A percentile compares a stretch with the other conserved stretches of the same genome.
These are phyloP conservation scores for Magnusiomyces ingens DNA, from an alignment of 1,139 yeast species.

Conservation along the genomic window DNA sequence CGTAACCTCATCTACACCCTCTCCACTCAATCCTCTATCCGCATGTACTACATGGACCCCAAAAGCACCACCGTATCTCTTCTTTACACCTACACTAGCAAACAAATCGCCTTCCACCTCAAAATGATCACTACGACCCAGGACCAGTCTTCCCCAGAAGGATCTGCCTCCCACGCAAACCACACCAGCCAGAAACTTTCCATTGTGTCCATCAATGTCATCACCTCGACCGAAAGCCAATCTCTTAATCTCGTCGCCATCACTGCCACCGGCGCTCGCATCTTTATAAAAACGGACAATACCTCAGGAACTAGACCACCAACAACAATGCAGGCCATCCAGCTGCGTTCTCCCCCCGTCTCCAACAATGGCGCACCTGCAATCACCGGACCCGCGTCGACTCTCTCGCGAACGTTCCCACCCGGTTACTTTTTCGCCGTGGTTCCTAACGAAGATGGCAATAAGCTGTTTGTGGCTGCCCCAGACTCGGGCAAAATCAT, in stretches of 20 bases:
- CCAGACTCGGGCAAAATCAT: slow-evolving; percentile 73
- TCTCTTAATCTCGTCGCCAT: slow-evolving; percentile 74
- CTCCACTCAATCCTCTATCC: slow-evolving; percentile 73
- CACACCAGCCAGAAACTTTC: slow-evolving; percentile 5
- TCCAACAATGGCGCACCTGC: slow-evolving; percentile 5
- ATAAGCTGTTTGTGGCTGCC: slow-evolving; percentile 63
- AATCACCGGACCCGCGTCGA: slow-evolving; percentile 28
- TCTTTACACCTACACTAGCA: slow-evolving; percentile 32
- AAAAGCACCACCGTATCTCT: slow-evolving; percentile 36
- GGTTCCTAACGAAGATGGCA: slow-evolving; percentile 28
- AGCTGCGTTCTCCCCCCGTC: slow-evolving; percentile 33
- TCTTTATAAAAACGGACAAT: slow-evolving; percentile 43
- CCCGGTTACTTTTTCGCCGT: slow-evolving; percentile 76
- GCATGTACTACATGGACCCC: slow-evolving; percentile 57
- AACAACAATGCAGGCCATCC: slow-evolving; percentile 33
- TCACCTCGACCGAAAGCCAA: slow-evolving; percentile 47
- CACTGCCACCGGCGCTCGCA: slow-evolving; percentile 79
- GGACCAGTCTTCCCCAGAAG: slow-evolving; percentile 5
- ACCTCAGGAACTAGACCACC: slow-evolving; percentile 24
- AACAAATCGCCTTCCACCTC: slow-evolving; percentile 29
- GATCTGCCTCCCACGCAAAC: background rate
- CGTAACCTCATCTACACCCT: slow-evolving; percentile 74
- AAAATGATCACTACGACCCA: slow-evolving; percentile 28
- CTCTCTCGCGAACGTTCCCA: slow-evolving; percentile 47
- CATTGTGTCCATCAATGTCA: slow-evolving; percentile 11